Conservation (phyloP, 2,329 filamentous ascomycete genomes). For the Sclerotinia borealis region DNA sequence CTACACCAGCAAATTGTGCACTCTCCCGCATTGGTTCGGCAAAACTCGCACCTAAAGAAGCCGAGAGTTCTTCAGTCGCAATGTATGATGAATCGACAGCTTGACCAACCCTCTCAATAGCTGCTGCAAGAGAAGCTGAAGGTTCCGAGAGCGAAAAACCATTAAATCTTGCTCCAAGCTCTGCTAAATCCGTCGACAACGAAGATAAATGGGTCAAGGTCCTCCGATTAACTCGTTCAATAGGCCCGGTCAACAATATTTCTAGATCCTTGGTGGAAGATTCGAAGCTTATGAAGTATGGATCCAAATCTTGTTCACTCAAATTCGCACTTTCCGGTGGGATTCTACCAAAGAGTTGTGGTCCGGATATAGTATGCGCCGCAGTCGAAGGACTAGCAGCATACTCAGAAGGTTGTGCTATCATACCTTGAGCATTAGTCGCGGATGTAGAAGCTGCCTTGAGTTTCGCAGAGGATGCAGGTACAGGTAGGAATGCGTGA, state of each 20-base stretch:
- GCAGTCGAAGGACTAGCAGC: slow-evolving; percentile 45
- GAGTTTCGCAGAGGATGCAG: slow-evolving; percentile 78
- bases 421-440: slow-evolving; percentile 43
- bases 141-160: slow-evolving; percentile 94
- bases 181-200: slow-evolving; percentile 80
- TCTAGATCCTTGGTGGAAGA: slow-evolving; percentile 88
- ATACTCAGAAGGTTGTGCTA: slow-evolving; percentile 46
- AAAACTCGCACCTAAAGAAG: slow-evolving; percentile 84
- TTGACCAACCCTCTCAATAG: slow-evolving; percentile 91
- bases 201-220: slow-evolving; percentile 80
- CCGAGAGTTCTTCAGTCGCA: slow-evolving; percentile 84
- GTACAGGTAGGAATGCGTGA: slow-evolving; percentile 82
- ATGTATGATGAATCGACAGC: slow-evolving; percentile 95
- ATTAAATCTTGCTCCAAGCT: slow-evolving; percentile 93
- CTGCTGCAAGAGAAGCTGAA: slow-evolving; percentile 78
- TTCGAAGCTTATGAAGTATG: slow-evolving; percentile 93
- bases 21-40: slow-evolving; percentile 97
- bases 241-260: slow-evolving; percentile 78
- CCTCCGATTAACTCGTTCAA: slow-evolving; percentile 93
- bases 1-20: slow-evolving; percentile 93
- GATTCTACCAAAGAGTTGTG: slow-evolving; percentile 70
- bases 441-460: slow-evolving; percentile 44
- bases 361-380: slow-evolving; percentile 50
- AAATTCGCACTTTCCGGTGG: slow-evolving; percentile 71
- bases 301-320: slow-evolving; percentile 85